Evolutionary conservation across 2,329 filamentous ascomycete genomes (phyloP).

Genomic region (Xylaria sp.): DNA sequence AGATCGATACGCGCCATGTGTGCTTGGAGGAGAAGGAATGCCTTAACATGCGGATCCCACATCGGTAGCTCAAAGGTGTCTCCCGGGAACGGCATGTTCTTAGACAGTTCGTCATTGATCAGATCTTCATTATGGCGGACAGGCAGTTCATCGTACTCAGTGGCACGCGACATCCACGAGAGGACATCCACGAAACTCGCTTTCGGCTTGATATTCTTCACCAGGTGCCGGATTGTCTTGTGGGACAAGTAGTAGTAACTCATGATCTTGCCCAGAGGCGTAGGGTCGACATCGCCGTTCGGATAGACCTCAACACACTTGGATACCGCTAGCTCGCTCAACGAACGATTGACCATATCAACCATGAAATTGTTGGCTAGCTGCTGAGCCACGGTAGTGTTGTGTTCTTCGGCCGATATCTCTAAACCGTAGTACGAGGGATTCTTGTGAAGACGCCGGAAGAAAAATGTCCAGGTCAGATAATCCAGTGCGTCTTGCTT

Average conservation of each 20-base stretch:
- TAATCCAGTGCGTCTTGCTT: constrained; percentile 98
- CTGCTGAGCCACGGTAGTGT: constrained; percentile 76
- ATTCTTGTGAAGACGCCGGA: constrained; percentile 94
- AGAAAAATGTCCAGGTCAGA: constrained; percentile 99
- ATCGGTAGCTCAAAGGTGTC: constrained; percentile 69
- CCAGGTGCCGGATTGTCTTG: constrained; percentile 83
- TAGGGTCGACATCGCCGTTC: constrained; percentile 85
- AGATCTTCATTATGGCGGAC: constrained; percentile 98
- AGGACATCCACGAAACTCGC: constrained; percentile 78
- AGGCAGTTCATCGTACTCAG: constrained; percentile 94
- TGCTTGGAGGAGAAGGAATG: constrained; percentile 87
- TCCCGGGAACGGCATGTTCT: constrained; percentile 64
- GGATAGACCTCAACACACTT: constrained; percentile 77
- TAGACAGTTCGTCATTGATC: constrained; percentile 85
- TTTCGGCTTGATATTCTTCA: constrained; percentile 66
- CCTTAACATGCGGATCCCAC: constrained; percentile 98
- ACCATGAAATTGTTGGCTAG: constrained; percentile 94
- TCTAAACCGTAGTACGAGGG: constrained; percentile 96
- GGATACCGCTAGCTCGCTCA: constrained; percentile 75
- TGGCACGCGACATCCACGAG: constrained; percentile 87
- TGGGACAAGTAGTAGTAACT: constrained; percentile 98
- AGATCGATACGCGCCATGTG: constrained; percentile 91
- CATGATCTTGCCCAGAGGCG: constrained; percentile 95
- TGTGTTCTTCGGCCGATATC: constrained; percentile 88
- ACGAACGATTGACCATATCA: constrained; percentile 79